Evolutionary conservation across 805 yeast species (phyloP).

Genomic region (Kazachstania psychrophila): DNA sequence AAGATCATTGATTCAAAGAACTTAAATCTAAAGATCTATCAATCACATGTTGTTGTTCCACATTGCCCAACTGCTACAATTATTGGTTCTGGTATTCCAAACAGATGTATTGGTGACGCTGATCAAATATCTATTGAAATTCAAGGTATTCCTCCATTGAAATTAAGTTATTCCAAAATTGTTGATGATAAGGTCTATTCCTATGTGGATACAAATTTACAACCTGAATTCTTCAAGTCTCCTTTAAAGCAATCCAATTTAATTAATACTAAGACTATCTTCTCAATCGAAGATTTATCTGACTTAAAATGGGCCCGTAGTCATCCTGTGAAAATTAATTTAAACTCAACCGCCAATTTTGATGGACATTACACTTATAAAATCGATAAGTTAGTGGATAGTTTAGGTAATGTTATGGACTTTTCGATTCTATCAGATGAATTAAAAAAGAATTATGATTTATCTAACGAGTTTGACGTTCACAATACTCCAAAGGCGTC

Average conservation of each 20-base stretch:
- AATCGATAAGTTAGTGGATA: conserved; percentile 53
- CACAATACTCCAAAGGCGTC: conserved; percentile 49
- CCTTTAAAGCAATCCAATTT: conserved; percentile 33
- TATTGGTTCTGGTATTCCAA: conserved; percentile 30
- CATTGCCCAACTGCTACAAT: conserved; percentile 70
- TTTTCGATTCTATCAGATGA: conserved; percentile 29
- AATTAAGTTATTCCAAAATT: conserved; percentile 44
- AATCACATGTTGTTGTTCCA: conserved; percentile 57
- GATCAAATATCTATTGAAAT: conserved; percentile 47
- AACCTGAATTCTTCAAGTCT: conserved; percentile 44
- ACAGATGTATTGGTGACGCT: conserved; percentile 55
- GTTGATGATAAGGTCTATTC: conserved; percentile 27
- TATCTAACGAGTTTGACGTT: conserved; percentile 39
- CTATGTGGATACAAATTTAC: conserved; percentile 36
- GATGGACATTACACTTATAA: conserved; percentile 49
- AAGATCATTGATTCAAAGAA: conserved; percentile 60
- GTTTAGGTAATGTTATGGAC: conserved; percentile 51
- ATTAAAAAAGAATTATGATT: conserved; percentile 25
- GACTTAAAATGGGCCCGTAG: conserved; percentile 38
- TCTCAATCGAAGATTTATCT: conserved; percentile 29
- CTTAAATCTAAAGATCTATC: conserved; percentile 49
- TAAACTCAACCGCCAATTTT: conserved; percentile 35
- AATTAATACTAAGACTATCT: conserved; percentile 14
- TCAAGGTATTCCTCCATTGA: conserved; percentile 73
- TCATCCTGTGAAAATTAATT: conserved; percentile 34